Percentiles rank a stretch among this genome's conserved stretches.
Conservation (phyloP, 1,284 basidiomycete genomes). For the Malassezia restricta region DNA sequence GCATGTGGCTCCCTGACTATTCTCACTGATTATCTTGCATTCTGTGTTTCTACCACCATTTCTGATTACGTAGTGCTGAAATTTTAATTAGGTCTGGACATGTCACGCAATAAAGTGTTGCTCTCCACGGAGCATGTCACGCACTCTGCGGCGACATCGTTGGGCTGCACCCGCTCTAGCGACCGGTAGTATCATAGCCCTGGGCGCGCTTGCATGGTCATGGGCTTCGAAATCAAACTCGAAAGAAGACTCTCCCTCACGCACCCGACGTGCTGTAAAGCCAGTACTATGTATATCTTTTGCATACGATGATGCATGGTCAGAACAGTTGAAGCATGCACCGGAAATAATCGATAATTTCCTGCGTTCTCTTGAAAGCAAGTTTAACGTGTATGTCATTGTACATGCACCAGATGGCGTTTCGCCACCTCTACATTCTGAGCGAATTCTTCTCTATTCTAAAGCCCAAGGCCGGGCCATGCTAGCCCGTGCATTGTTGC, state of each 20-base stretch:
- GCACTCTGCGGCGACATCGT: neutral
- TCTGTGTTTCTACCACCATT: neutral
- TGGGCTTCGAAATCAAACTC: neutral
- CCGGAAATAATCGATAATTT: neutral
- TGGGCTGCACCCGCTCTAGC: neutral
- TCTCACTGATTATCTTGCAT: conserved; percentile 4
- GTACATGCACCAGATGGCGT: neutral
- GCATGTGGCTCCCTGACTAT: conserved; percentile 42
- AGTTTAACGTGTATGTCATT: conserved; percentile 1
- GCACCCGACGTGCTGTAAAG: conserved; percentile 1
- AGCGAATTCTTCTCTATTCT: conserved; percentile 5
- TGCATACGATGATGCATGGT: neutral
- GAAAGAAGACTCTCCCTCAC: neutral
- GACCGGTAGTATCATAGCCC: neutral
- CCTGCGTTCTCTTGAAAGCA: neutral
- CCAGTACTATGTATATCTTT: conserved; percentile 11
- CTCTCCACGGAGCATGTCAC: too few relatives aligned
- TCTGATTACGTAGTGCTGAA: neutral
- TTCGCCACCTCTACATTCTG: neutral
- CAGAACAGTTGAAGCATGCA: neutral
- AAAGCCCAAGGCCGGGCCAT: conserved; percentile 9
- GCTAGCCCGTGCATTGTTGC: conserved; percentile 10
- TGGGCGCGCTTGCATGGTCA: neutral
- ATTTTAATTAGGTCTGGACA: neutral
- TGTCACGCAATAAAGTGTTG: too few relatives aligned